These are phyloP conservation scores for Carallia pectinifolia DNA, from an alignment of 345 rosid species.

Conservation along the genomic window DNA sequence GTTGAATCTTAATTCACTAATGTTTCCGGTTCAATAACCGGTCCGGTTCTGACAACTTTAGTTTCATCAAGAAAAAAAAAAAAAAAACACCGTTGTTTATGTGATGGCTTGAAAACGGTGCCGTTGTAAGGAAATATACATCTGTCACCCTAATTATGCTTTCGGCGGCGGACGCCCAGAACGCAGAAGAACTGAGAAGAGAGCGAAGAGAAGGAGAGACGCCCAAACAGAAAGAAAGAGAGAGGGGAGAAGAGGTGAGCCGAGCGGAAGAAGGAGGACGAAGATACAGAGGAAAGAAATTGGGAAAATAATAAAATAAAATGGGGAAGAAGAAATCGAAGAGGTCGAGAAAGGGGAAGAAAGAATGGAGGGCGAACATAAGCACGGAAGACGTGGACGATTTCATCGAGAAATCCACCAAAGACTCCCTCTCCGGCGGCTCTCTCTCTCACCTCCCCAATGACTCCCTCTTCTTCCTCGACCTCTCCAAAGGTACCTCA, in stretches of 20 bases:
- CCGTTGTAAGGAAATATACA: not conserved
- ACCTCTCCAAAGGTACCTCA: slow-evolving; percentile 52
- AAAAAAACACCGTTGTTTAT: no score
- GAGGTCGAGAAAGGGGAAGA: slow-evolving; percentile 84
- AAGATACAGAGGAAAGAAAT: no score
- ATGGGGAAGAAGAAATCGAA: slow-evolving; percentile 72
- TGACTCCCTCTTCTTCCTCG: slow-evolving; percentile 73
- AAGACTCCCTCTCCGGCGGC: slow-evolving; percentile 84
- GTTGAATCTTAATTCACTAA: no score
- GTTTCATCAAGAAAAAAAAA: no score
- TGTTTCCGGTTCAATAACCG: no score
- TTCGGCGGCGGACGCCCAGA: not conserved
- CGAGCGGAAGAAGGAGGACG: no score
- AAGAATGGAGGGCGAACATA: slow-evolving; percentile 95
- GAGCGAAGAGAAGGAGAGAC: not conserved
- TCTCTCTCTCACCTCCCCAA: slow-evolving; percentile 60
- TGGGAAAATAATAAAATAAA: not conserved
- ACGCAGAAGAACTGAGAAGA: not conserved
- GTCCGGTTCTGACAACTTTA: no score
- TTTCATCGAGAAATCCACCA: slow-evolving; percentile 71
- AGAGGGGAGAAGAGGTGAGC: no score
- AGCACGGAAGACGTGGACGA: slow-evolving; percentile 76
- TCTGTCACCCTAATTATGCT: not conserved
- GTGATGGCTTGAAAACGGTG: not conserved
- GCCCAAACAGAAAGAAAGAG: no score